Percentiles rank a stretch among this genome's conserved stretches.
Evolutionary conservation across 352 stramenopile species (phyloP).

Genomic region (Blastocystis sp.): DNA sequence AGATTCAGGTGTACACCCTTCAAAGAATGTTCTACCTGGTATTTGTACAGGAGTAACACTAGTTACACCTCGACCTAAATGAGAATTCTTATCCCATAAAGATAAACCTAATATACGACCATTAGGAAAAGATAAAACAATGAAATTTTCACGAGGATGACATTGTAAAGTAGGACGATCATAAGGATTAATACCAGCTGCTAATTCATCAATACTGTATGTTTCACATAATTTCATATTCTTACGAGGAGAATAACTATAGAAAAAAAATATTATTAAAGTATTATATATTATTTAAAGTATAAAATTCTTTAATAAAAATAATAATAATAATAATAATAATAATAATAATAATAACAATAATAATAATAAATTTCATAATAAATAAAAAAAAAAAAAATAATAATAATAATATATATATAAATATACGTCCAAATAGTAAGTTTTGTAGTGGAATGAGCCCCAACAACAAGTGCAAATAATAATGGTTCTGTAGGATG

Average conservation of each 20-base stretch:
- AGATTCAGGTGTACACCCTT: constrained; percentile 19
- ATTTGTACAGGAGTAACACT: constrained; percentile 21
- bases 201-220: constrained; percentile 13
- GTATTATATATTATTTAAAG: too few species aligned
- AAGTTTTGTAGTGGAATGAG: neutral
- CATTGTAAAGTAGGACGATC: constrained; percentile 16
- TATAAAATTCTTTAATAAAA: too few species aligned
- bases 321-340: too few species aligned
- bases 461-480: constrained; percentile 29
- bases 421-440: constrained; percentile 15
- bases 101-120: constrained; percentile 26
- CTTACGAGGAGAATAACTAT: constrained; percentile 30
- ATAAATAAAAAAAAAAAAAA: too few species aligned
- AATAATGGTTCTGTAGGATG: constrained; percentile 30
- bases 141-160: constrained; percentile 34
- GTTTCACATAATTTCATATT: constrained; percentile 7
- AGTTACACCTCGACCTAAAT: constrained; percentile 27
- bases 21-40: constrained; percentile 27
- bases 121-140: constrained; percentile 33
- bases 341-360: too few species aligned
- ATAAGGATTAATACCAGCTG: neutral
- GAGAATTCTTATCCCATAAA: constrained; percentile 34
- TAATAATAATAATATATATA: too few species aligned
- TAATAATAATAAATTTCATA: too few species aligned
- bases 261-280: neutral